phyloP scores from a whole-genome alignment of 2,329 filamentous ascomycete species.

The Dothideomycetidae sp. region DNA sequence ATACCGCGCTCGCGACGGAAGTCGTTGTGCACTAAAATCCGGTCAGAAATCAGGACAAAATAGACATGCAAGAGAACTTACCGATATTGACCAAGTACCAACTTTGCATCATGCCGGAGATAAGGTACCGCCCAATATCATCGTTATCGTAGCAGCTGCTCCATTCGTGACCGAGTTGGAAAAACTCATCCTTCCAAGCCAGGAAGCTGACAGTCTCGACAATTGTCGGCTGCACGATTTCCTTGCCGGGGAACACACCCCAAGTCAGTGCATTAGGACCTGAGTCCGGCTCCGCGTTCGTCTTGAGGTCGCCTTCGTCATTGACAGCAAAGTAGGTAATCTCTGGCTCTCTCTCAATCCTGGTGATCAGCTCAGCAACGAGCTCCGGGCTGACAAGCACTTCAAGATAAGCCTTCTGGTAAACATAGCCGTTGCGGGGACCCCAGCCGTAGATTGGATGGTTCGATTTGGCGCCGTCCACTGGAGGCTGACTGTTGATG shows the following conservation, averaged over 20 bases:
- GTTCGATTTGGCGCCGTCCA: conserved; percentile 78
- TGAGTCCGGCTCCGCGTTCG: conserved; percentile 70
- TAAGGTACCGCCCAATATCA: conserved; percentile 63
- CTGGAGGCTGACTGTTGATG: conserved; percentile 93
- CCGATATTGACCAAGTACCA: conserved; percentile 96
- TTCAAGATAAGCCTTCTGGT: conserved; percentile 95
- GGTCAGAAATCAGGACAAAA: not conserved
- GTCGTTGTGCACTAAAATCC: conserved; percentile 71
- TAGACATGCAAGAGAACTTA: conserved; percentile 31
- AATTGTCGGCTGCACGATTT: conserved; percentile 99
- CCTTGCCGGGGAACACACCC: conserved; percentile 97
- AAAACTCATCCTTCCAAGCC: conserved; percentile 97
- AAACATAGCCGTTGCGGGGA: conserved; percentile 86
- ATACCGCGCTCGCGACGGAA: conserved; percentile 76
- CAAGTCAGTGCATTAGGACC: conserved; percentile 92
- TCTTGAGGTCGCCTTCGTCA: conserved; percentile 64
- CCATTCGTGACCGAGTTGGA: conserved; percentile 84
- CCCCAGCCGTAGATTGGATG: conserved; percentile 89
- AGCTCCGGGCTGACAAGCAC: conserved; percentile 71
- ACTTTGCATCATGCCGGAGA: conserved; percentile 70
- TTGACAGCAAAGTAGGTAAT: conserved; percentile 92
- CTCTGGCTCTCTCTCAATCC: conserved; percentile 64
- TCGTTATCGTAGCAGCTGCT: conserved; percentile 70
- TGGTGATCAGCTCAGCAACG: conserved; percentile 59
- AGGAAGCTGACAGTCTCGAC: conserved; percentile 96